A percentile compares a stretch with the other conserved stretches of the same genome.
These are phyloP conservation scores for Vairimorpha ceranae DNA, from an alignment of 371 early-diverging fungal species.

Conservation along the genomic window DNA sequence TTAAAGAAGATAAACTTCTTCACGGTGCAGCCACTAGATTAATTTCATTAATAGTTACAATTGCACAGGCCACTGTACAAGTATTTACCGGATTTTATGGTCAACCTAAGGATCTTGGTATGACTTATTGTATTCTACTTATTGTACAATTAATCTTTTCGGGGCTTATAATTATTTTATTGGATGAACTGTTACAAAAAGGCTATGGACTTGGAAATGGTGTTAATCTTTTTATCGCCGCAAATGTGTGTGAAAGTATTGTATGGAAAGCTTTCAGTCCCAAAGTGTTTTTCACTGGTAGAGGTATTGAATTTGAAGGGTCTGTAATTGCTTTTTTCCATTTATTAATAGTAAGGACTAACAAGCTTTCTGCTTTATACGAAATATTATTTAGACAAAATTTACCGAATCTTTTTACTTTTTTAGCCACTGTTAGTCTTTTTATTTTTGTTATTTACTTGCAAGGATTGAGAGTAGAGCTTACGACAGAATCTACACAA, in stretches of 20 bases:
- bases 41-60: conserved; percentile 72
- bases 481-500: conserved; percentile 88
- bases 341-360: conserved; percentile 79
- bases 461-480: conserved; percentile 95
- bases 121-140: conserved; percentile 79
- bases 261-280: conserved; percentile 97
- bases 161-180: conserved; percentile 84
- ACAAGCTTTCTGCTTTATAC: conserved; percentile 90
- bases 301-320: conserved; percentile 97
- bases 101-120: conserved; percentile 79
- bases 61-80: conserved; percentile 90
- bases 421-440: conserved; percentile 76
- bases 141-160: conserved; percentile 89
- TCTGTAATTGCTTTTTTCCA: conserved; percentile 88
- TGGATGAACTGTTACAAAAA: conserved; percentile 98
- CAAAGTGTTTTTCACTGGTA: conserved; percentile 84
- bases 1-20: conserved; percentile 93
- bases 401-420: conserved; percentile 86
- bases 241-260: conserved; percentile 96
- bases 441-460: conserved; percentile 93
- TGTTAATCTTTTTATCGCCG: conserved; percentile 96
- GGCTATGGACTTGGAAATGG: conserved; percentile 99
- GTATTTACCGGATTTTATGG: conserved; percentile 97
- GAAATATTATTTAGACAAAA: conserved; percentile 93
- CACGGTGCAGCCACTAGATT: conserved; percentile 91